Conservation (phyloP, 257 asterid species). For the Primulina eburnea region DNA sequence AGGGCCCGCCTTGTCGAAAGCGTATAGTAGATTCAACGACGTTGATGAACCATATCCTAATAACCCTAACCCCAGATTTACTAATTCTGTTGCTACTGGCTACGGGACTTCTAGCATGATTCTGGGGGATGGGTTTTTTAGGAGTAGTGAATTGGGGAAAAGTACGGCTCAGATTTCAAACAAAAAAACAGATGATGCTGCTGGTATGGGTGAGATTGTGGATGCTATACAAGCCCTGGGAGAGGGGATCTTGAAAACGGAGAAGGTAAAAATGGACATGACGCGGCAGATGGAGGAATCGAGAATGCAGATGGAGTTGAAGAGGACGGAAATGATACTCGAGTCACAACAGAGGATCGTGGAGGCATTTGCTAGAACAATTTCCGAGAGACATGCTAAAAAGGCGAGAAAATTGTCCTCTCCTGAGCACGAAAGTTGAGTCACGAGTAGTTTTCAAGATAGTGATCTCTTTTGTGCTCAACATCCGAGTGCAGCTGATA, state of each 20-base stretch:
- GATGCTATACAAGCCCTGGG: slow-evolving; percentile 67
- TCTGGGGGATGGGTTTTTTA: slow-evolving; percentile 35
- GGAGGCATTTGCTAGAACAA: slow-evolving; percentile 64
- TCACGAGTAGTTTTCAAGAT: not conserved
- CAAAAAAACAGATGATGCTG: slow-evolving; percentile 29
- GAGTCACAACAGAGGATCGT: slow-evolving; percentile 84
- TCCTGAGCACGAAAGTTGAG: slow-evolving; percentile 25
- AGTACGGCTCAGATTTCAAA: slow-evolving; percentile 33
- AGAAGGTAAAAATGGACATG: slow-evolving; percentile 94
- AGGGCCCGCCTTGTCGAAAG: slow-evolving; percentile 29
- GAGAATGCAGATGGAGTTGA: slow-evolving; percentile 98
- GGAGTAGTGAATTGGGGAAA: slow-evolving; percentile 40
- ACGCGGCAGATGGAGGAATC: slow-evolving; percentile 73
- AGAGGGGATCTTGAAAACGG: slow-evolving; percentile 84
- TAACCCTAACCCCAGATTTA: slow-evolving; percentile 37
- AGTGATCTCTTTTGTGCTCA: not conserved
- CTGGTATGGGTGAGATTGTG: slow-evolving; percentile 53
- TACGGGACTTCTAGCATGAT: not conserved
- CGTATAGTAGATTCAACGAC: slow-evolving; percentile 42
- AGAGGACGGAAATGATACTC: slow-evolving; percentile 88
- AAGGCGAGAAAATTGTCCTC: slow-evolving; percentile 49
- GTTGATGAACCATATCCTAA: slow-evolving; percentile 36
- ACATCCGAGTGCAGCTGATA: not conserved
- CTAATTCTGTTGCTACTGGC: slow-evolving; percentile 25
- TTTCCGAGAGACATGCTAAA: slow-evolving; percentile 51